These are phyloP conservation scores for Yarrowia bubula DNA, from an alignment of 805 yeast species.

Conservation along the genomic window DNA sequence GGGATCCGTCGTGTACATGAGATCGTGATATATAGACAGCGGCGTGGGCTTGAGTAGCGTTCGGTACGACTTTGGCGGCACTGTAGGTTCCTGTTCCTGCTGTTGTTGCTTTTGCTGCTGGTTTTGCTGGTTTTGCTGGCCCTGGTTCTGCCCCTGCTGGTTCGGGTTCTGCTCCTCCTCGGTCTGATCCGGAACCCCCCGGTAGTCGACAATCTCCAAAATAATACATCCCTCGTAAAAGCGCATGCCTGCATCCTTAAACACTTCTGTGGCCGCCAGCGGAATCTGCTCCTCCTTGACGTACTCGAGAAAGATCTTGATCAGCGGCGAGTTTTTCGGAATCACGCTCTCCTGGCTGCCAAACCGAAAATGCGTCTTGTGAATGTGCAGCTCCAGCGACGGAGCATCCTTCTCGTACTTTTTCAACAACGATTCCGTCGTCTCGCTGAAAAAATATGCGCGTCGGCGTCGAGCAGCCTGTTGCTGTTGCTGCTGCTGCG, in stretches of 20 bases:
- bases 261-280: slow-evolving; percentile 81
- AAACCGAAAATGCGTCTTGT: slow-evolving; percentile 86
- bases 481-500: slow-evolving; percentile 21
- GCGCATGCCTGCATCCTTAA: slow-evolving; percentile 79
- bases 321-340: slow-evolving; percentile 72
- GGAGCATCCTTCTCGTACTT: slow-evolving; percentile 78
- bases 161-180: neutral
- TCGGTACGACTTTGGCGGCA: slow-evolving; percentile 69
- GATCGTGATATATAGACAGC: slow-evolving; percentile 76
- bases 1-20: slow-evolving; percentile 80
- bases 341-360: slow-evolving; percentile 88
- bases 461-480: slow-evolving; percentile 20
- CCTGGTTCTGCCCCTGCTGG: neutral
- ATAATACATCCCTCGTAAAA: slow-evolving; percentile 90
- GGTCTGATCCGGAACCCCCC: slow-evolving; percentile 38
- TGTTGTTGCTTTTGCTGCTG: neutral
- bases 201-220: slow-evolving; percentile 81
- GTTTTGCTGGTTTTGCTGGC: neutral
- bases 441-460: slow-evolving; percentile 48
- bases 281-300: slow-evolving; percentile 83
- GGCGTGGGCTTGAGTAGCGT: slow-evolving; percentile 79
- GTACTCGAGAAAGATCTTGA: slow-evolving; percentile 70
- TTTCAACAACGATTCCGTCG: slow-evolving; percentile 66
- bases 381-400: slow-evolving; percentile 83
- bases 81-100: slow-evolving; percentile 29